Evolutionary conservation across 208 protist species (phyloP), one percentile per base, ranked within the genome.

Genomic region (Vickermania spadyakhi): DNA sequence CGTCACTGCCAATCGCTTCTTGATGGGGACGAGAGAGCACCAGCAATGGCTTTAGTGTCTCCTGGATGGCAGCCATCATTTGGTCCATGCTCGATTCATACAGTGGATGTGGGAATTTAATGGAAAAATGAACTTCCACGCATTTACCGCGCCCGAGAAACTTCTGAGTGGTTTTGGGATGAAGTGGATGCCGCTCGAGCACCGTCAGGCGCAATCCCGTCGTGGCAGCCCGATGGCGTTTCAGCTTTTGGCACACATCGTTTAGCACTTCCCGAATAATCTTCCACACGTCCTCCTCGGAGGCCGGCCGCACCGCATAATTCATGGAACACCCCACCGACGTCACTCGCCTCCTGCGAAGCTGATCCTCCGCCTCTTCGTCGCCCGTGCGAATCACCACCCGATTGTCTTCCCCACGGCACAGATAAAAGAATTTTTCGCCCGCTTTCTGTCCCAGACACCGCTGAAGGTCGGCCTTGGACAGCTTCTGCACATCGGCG

Each of bases 241-340:
- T 55, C 67, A 95, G 60, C 69, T 95, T 95, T 14, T 2, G 52
- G 60, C 78, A 84, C 13, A 91, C 85, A 56, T 80, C 84, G 28
- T 80, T 72, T 5, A 93, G 62, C 2, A 95, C 60, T 60, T 95
- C 66, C 4, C 50, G 60, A 21, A 68, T 25, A 59, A 95, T 89
- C 26, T 28, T 72, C 74, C 73, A 85, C 5, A 95, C 70, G 63
- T 93, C 89, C 7, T 81, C 75, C 4, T 76, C 22, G 26, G 60
- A 63, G 3, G 31, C 31, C 2, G 85, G 85, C 4, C 89, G 74
- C 42, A 95, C 89, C 0, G 81, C 85, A 68, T 95, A 95, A 71
- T 95, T 92, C 85, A 95, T 92, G 28, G 81, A 85, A 67, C 84
- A 95, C 18, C 81, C 73, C 1, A 95, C 68, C 13, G 78, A 79